Percentiles rank a stretch among this genome's conserved stretches.
phyloP scores from a whole-genome alignment of 805 yeast genomes.

The Metschnikowia lachancei region DNA sequence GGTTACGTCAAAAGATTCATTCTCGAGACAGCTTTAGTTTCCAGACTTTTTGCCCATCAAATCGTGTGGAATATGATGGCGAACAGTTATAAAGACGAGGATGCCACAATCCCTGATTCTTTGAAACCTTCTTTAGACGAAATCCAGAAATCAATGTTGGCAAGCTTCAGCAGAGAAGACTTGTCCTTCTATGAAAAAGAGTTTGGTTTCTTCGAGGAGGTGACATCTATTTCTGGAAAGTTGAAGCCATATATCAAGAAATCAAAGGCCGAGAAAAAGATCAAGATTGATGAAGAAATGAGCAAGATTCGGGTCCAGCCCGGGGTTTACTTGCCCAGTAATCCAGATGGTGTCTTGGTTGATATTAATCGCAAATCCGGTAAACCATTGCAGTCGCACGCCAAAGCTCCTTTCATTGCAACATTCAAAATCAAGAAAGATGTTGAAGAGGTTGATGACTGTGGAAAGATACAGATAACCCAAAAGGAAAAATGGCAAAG shows the following conservation, averaged over 20 bases:
- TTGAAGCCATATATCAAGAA: conserved; percentile 92
- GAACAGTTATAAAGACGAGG: conserved; percentile 87
- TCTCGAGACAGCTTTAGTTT: conserved; percentile 85
- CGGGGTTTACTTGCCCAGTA: conserved; percentile 91
- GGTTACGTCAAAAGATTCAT: conserved; percentile 90
- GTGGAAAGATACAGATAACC: conserved; percentile 28
- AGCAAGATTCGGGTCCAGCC: conserved; percentile 64
- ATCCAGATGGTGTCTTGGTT: conserved; percentile 91
- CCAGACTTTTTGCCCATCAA: conserved; percentile 93
- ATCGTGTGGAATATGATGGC: conserved; percentile 98
- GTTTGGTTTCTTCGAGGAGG: conserved; percentile 84
- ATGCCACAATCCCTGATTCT: conserved; percentile 71
- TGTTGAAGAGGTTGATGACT: conserved; percentile 43
- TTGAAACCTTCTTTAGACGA: conserved; percentile 80
- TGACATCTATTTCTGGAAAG: conserved; percentile 91
- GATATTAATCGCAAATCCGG: conserved; percentile 93
- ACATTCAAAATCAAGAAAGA: conserved; percentile 78
- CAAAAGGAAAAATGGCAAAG: conserved; percentile 78
- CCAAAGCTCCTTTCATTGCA: conserved; percentile 98
- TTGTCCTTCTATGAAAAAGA: conserved; percentile 72
- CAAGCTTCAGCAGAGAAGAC: conserved; percentile 59
- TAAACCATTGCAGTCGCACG: conserved; percentile 93
- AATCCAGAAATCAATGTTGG: conserved; percentile 63
- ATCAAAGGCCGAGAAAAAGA: conserved; percentile 93
- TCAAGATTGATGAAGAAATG: conserved; percentile 96